Conservation (phyloP, 305 asterid genomes). For the Solanum aculeatissimum region DNA sequence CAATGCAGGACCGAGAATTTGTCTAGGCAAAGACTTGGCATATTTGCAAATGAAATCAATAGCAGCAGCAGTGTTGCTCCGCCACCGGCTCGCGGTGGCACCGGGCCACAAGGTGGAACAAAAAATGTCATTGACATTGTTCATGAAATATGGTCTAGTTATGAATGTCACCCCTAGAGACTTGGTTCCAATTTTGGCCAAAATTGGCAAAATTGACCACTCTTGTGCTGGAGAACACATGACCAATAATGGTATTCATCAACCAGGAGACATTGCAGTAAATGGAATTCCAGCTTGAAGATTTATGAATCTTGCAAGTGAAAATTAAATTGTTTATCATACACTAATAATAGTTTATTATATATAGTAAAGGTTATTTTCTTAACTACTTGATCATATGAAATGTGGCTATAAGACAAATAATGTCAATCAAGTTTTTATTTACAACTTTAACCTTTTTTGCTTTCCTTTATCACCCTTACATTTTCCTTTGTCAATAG, state of each 20-base stretch:
- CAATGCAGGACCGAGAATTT: conserved; percentile 54
- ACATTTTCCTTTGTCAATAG: neutral
- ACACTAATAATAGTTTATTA: neutral
- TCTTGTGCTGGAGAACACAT: neutral
- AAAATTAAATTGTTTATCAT: neutral
- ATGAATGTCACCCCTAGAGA: conserved; percentile 40
- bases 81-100: conserved; percentile 37
- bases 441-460: neutral
- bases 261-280: neutral
- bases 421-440: neutral
- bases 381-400: neutral
- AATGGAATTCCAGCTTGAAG: conserved; percentile 14
- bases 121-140: conserved; percentile 55
- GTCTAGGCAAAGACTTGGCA: conserved; percentile 52
- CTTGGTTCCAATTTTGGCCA: conserved; percentile 28
- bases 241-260: conserved; percentile 4
- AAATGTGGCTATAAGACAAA: neutral
- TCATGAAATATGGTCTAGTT: conserved; percentile 48
- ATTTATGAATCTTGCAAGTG: neutral
- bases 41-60: conserved; percentile 56
- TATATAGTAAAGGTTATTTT: neutral
- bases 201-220: conserved; percentile 12
- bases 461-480: neutral
- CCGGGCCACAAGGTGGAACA: conserved; percentile 53
- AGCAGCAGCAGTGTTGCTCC: conserved; percentile 41